Conservation (phyloP, 2,329 filamentous ascomycete species). For the Pseudocercospora pini-densiflorae region DNA sequence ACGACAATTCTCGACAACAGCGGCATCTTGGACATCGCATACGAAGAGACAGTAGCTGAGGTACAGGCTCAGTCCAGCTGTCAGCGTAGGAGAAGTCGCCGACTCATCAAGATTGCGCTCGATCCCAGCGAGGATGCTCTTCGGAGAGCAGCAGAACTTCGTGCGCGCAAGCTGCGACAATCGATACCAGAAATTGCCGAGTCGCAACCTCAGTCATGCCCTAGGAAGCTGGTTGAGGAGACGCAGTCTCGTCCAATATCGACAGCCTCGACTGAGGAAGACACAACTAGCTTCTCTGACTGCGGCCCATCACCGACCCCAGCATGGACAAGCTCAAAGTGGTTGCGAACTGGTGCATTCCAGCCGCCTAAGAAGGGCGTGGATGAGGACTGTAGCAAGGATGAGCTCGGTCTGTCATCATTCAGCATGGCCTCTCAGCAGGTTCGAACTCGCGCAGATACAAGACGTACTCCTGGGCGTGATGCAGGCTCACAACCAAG, state of each 20-base stretch:
- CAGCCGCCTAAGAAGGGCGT: conserved; percentile 23
- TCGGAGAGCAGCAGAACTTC: conserved; percentile 24
- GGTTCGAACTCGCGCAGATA: background rate
- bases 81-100: conserved; percentile 17
- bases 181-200: conserved; percentile 3
- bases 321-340: conserved; percentile 33
- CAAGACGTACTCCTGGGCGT: background rate
- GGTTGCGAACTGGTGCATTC: conserved; percentile 26
- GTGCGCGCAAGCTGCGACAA: conserved; percentile 13
- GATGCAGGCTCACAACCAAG: conserved; percentile 5
- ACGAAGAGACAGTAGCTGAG: conserved; percentile 17
- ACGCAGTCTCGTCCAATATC: conserved; percentile 13
- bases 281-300: conserved; percentile 21
- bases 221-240: conserved; percentile 20
- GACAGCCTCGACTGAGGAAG: conserved; percentile 2
- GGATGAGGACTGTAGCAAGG: conserved; percentile 31
- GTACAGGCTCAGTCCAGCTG: conserved; percentile 27
- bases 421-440: conserved; percentile 26
- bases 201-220: conserved; percentile 22
- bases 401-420: conserved; percentile 29
- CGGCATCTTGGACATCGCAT: background rate
- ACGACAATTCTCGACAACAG: background rate
- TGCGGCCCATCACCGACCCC: conserved; percentile 29
- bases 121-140: conserved; percentile 29
- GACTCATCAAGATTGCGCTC: conserved; percentile 19